Evolutionary conservation across 148 eudicot species (phyloP), one percentile per base, ranked within the genome.

Genomic region (Chenopodium suecicum): DNA sequence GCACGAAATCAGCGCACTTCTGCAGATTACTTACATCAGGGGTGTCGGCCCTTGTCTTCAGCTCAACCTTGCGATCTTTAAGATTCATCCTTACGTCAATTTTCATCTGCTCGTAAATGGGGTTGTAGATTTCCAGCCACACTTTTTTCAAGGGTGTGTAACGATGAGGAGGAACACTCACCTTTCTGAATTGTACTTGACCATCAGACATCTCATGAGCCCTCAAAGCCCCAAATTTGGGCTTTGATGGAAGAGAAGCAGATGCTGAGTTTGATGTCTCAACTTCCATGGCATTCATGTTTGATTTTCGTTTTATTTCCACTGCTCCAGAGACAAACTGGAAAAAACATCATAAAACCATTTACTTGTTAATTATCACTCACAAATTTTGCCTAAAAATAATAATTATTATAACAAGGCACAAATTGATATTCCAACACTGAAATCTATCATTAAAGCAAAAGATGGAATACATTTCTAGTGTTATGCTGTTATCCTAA

Each of bases 181-280:
- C 83, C 70, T 86, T 92, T 34, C 92, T 87, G 68, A 90, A 94
- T 67, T 92, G 94, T 54, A 91, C 86, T 63, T 79, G 82, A 16
- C 96, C 98, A 77, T 91, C 92, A 20, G 93, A 89, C 78, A 91
- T 91, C 88, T 94, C 98, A 78, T 92, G 97, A 17, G 98, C 94
- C 69, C 84, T 91, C 65, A 92, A 79, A 19, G 98, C 90, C 70
- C 82, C 68, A 34, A 94, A 94, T 19, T 78, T 83, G 22, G 97
- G 98, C 78, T 87, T 91, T 22, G 79, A n/a, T 22, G 89, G 87
- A 62, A 86, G 79, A 50, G 80, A 41, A 60, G 78, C 76, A 46
- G 85, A 19, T 77, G 79, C 84, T 25, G 86, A 77, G 17, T 78
- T 10, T 79, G 67, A 69, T 31, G 76, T 80, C 62, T 89, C 93